Conservation (phyloP, 768 basidiomycete species). For the Trametes punicea region DNA sequence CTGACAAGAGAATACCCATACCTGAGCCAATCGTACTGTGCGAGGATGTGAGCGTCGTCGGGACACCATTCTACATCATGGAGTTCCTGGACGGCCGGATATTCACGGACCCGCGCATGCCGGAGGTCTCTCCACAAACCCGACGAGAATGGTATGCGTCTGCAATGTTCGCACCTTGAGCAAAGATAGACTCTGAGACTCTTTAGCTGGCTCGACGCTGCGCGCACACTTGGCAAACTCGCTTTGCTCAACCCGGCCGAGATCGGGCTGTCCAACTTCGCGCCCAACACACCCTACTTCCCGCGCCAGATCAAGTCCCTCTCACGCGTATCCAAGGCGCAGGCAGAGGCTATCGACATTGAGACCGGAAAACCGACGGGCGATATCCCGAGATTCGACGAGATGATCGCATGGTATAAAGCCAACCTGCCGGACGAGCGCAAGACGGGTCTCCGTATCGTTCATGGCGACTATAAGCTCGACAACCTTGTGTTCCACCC, state of each 20-base stretch:
- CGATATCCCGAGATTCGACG: conserved; percentile 70
- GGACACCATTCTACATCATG: conserved; percentile 96
- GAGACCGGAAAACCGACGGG: conserved; percentile 61
- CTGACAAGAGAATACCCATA: conserved; percentile 66
- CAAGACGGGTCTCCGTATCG: conserved; percentile 75
- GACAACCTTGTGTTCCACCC: conserved; percentile 96
- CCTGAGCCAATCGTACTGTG: conserved; percentile 84
- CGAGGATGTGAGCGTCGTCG: conserved; percentile 71
- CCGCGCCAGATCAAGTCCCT: conserved; percentile 92
- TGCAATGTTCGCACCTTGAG: not conserved
- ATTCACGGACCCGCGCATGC: conserved; percentile 82
- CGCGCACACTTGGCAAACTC: conserved; percentile 67
- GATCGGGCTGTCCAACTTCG: conserved; percentile 70
- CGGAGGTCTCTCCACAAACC: conserved; percentile 57
- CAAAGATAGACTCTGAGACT: not conserved
- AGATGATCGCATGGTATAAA: conserved; percentile 75
- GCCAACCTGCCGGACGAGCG: conserved; percentile 72
- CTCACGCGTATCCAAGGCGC: conserved; percentile 74
- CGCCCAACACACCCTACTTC: conserved; percentile 78
- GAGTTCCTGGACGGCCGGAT: conserved; percentile 93
- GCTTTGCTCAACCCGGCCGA: conserved; percentile 58
- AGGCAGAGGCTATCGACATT: conserved; percentile 64
- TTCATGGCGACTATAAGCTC: conserved; percentile 98
- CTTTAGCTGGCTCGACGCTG: conserved; percentile 75
- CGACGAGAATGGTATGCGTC: conserved; percentile 65